Conservation (phyloP, 192 early-diverging fungal species). For the Backusella circina region DNA sequence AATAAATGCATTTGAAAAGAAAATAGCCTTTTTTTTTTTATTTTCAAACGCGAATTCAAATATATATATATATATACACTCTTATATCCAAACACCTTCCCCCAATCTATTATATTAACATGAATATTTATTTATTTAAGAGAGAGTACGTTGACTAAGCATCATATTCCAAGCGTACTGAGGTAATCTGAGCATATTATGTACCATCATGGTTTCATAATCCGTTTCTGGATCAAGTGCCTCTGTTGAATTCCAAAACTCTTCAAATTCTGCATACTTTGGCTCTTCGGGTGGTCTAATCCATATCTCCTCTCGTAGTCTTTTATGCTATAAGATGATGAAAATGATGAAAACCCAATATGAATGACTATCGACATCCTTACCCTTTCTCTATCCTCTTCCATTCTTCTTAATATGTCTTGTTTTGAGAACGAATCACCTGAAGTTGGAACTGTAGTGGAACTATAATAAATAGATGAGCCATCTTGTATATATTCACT, state of each 20-base stretch:
- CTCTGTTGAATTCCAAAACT: conserved; percentile 43
- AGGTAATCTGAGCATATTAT: conserved; percentile 20
- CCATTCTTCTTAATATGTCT: conserved; percentile 55
- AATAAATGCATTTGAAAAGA: too few relatives aligned
- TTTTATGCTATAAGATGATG: conserved; percentile 43
- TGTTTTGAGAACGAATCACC: conserved; percentile 33
- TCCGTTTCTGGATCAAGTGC: conserved; percentile 44
- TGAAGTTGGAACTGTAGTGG: background rate
- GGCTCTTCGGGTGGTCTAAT: conserved; percentile 42
- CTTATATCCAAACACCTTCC: too few relatives aligned
- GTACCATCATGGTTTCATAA: conserved; percentile 32
- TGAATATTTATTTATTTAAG: background rate
- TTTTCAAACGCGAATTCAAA: too few relatives aligned
- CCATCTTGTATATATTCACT: background rate
- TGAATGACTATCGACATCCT: too few relatives aligned
- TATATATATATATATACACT: too few relatives aligned
- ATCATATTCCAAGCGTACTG: conserved; percentile 27
- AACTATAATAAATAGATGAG: background rate
- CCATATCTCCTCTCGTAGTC: conserved; percentile 55
- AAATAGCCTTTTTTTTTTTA: too few relatives aligned
- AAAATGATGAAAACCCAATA: background rate
- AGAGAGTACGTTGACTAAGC: conserved; percentile 6
- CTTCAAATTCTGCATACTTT: conserved; percentile 39
- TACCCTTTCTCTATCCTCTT: conserved; percentile 57
- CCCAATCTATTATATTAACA: background rate